Conservation (phyloP, 306 rosid genomes). For the Luffa acutangula region DNA sequence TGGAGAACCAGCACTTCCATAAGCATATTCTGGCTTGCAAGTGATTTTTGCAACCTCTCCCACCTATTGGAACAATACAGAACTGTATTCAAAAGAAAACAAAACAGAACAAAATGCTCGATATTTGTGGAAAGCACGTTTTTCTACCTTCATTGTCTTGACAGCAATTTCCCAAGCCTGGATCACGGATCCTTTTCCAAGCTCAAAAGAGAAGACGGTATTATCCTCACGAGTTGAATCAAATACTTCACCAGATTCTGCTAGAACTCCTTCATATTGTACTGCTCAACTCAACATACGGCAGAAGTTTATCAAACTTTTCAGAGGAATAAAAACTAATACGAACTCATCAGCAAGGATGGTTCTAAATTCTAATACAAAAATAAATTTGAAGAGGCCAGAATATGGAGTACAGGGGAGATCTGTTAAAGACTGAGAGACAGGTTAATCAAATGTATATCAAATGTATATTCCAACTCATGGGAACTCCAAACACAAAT, state of each 20-base stretch:
- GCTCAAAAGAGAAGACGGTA: slow-evolving; percentile 82
- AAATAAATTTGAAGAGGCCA: neutral
- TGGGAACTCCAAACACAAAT: neutral
- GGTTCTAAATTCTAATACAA: neutral
- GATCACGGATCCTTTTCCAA: slow-evolving; percentile 84
- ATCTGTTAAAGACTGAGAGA: neutral
- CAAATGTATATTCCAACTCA: neutral
- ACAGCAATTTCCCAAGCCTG: slow-evolving; percentile 94
- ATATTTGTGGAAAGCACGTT: neutral
- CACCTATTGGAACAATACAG: slow-evolving; percentile 35
- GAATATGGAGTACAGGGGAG: neutral
- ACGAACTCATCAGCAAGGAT: neutral
- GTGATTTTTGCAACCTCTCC: slow-evolving; percentile 86
- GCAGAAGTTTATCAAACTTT: neutral
- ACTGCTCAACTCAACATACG: slow-evolving; percentile 32
- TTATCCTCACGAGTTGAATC: slow-evolving; percentile 92
- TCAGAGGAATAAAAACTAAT: neutral
- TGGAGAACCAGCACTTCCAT: slow-evolving; percentile 88
- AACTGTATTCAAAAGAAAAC: slow-evolving; percentile 8
- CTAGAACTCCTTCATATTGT: slow-evolving; percentile 80
- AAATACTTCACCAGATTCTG: slow-evolving; percentile 76
- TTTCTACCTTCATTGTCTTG: slow-evolving; percentile 80
- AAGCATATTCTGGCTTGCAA: slow-evolving; percentile 91
- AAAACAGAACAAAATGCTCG: neutral
- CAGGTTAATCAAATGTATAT: neutral